These are phyloP conservation scores for Schizochytrium sp. DNA, from an alignment of 108 stramenopile genomes.

Conservation along the genomic window DNA sequence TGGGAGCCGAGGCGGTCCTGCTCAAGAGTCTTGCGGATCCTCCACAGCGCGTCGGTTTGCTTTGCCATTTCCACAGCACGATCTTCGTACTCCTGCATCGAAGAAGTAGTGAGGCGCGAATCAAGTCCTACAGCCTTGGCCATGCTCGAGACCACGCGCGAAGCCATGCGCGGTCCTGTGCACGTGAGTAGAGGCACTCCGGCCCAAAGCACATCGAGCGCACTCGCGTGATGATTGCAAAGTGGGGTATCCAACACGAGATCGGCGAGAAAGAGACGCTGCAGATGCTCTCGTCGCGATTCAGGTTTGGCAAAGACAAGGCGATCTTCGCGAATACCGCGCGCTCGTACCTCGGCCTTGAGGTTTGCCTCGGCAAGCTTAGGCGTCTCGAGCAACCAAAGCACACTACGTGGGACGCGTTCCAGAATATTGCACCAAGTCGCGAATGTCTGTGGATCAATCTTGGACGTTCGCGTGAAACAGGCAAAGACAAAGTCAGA, in stretches of 20 bases:
- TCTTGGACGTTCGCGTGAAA: slow-evolving; percentile 75
- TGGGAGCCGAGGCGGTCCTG: not conserved
- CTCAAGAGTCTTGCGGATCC: not conserved
- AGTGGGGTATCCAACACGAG: slow-evolving; percentile 72
- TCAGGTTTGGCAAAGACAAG: slow-evolving; percentile 61
- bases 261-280: slow-evolving; percentile 61
- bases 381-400: slow-evolving; percentile 70
- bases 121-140: slow-evolving; percentile 50
- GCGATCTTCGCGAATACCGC: slow-evolving; percentile 42
- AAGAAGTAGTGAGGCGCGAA: slow-evolving; percentile 33
- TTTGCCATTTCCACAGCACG: slow-evolving; percentile 53
- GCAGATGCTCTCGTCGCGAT: slow-evolving; percentile 63
- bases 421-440: slow-evolving; percentile 60
- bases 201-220: slow-evolving; percentile 59
- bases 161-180: slow-evolving; percentile 64
- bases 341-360: slow-evolving; percentile 39
- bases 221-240: slow-evolving; percentile 75
- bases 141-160: slow-evolving; percentile 64
- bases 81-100: slow-evolving; percentile 58
- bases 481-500: slow-evolving; percentile 66
- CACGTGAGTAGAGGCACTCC: slow-evolving; percentile 66
- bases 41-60: not conserved
- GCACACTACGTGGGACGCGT: slow-evolving; percentile 45
- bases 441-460: slow-evolving; percentile 65
- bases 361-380: slow-evolving; percentile 63